A percentile compares a stretch with the other conserved stretches of the same genome.
Conservation (phyloP, 169 alveolate genomes). For the Plasmodium vinckei region DNA sequence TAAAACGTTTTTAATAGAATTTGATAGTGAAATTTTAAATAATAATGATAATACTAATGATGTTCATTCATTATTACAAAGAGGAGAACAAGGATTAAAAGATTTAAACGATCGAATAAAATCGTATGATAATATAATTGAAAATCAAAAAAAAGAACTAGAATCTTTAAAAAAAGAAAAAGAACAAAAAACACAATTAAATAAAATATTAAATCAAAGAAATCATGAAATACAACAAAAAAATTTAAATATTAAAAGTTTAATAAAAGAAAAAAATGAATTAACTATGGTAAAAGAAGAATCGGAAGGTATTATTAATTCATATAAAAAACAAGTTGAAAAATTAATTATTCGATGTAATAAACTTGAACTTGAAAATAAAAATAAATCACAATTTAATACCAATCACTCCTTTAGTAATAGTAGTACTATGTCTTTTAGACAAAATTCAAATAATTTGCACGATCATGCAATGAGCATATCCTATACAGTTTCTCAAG, state of each 20-base stretch:
- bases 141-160: constrained; percentile 60
- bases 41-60: constrained; percentile 32
- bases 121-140: constrained; percentile 48
- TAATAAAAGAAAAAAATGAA: constrained; percentile 66
- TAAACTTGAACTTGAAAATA: constrained; percentile 58
- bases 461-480: constrained; percentile 41
- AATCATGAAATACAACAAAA: constrained; percentile 71
- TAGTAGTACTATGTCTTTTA: constrained; percentile 20
- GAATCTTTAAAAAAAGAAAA: constrained; percentile 59
- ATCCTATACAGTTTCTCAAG: constrained; percentile 57
- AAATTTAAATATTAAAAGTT: constrained; percentile 59
- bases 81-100: constrained; percentile 73
- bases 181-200: constrained; percentile 70
- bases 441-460: constrained; percentile 27
- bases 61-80: constrained; percentile 35
- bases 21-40: constrained; percentile 76
- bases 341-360: constrained; percentile 72
- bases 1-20: constrained; percentile 79
- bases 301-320: constrained; percentile 63
- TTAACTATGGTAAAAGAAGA: constrained; percentile 66
- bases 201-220: constrained; percentile 57
- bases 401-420: constrained; percentile 46
- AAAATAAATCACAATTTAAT: constrained; percentile 14
- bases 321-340: constrained; percentile 71
- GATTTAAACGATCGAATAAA: constrained; percentile 45